These are phyloP conservation scores for Calonectria henricotiae DNA, from an alignment of 2,329 filamentous ascomycete genomes.

Conservation along the genomic window DNA sequence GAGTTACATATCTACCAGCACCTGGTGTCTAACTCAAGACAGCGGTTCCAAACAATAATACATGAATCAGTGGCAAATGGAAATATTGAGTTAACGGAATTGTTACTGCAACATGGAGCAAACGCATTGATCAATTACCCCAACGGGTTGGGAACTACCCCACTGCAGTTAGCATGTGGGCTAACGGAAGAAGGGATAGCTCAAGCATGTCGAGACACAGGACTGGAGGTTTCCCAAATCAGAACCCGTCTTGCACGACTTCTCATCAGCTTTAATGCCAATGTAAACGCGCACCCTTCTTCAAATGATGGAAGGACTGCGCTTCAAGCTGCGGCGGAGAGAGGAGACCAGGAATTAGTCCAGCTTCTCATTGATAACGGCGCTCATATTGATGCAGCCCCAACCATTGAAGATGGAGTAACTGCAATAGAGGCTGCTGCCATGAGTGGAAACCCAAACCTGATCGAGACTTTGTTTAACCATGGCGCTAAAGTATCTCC, in stretches of 20 bases:
- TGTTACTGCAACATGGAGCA: background rate
- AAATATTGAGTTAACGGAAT: background rate
- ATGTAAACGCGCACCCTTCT: background rate
- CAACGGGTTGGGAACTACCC: background rate
- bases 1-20: background rate
- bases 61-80: background rate
- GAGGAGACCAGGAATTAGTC: background rate
- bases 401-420: background rate
- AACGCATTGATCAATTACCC: background rate
- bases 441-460: background rate
- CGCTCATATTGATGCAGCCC: background rate
- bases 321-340: background rate
- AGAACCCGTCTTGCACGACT: background rate
- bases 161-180: conserved; percentile 2
- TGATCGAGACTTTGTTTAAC: background rate
- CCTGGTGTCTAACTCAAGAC: background rate
- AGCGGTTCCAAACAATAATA: background rate
- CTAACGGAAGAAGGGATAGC: background rate
- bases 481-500: background rate
- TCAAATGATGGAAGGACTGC: background rate
- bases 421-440: background rate
- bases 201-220: too few relatives aligned
- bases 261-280: background rate
- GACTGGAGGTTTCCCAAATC: background rate
- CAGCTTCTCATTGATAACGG: background rate